Evolutionary conservation across 345 rosid genomes (phyloP), one percentile per base, ranked within the genome.

Genomic region (Lepidium sativum): DNA sequence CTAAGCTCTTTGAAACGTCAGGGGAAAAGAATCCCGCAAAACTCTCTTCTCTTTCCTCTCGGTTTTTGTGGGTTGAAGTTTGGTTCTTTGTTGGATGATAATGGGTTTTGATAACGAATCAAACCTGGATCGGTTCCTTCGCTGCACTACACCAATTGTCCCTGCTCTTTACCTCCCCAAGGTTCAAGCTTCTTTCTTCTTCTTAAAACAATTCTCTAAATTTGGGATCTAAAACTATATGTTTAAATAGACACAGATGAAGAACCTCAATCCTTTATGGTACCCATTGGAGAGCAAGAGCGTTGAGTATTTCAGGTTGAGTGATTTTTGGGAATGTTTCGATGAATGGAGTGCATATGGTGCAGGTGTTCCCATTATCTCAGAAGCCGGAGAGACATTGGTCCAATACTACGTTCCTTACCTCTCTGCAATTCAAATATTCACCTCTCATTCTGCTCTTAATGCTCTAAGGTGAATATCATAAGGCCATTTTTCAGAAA

Each of bases 261-360:
- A 85, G 78, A 85, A 80, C 63, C 80, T 94, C 3, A 94, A 86
- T 71, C 73, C 77, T 31, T 45, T 90, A 20, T 94, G 99, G 99
- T 88, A 86, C 55, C 95, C 97, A 0, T 80, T 85, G 86, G 97
- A 86, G 75, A 79, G 76, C 58, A 80, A 85, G 71, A 76, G 76
- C 58, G 84, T 94, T 6, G 95, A 90, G 42, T 94, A 78, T 72
- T 94, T 94, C 74, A 86, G 80, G 34, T 68, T 94, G 68, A 65
- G 76, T 40, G 97, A 90, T 80, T 83, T 90, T 2, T 94, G 99
- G 99, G 80, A 70, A 63, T 82, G 84, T 72, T 94, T 66, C 59
- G 99, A 90, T 59, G 97, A 94, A 73, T 90, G 97, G 99, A 94
- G 99, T 54, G 99, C 96, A 1, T 94, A 94, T 63, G 99, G 99